Evolutionary conservation across 225 moss, liverwort and hornwort species (phyloP).

Genomic region (Bryoerythrophyllum caledonicum): DNA sequence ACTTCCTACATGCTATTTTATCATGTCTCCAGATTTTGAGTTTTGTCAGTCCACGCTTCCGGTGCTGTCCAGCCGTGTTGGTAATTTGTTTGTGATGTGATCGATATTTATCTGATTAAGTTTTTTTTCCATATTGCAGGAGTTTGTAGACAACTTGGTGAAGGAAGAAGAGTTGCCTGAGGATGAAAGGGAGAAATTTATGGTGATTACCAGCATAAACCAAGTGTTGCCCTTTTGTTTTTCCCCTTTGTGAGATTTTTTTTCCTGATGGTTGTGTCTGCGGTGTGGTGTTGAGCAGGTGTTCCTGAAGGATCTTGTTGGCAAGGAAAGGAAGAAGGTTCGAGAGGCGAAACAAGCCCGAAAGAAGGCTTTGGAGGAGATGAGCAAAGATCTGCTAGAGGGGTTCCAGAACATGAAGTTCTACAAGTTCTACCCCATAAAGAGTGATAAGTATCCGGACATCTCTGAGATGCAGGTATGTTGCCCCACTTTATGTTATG

Average conservation of each 20-base stretch:
- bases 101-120: not conserved
- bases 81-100: not conserved
- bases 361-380: constrained; percentile 71
- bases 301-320: constrained; percentile 54
- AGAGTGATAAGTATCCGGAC: constrained; percentile 75
- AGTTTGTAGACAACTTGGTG: constrained; percentile 64
- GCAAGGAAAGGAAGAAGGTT: constrained; percentile 59
- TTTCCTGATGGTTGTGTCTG: not conserved
- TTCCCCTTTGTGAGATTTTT: not conserved
- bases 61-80: not conserved
- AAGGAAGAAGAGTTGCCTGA: constrained; percentile 67
- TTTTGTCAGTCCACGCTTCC: not conserved
- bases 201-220: constrained; percentile 26
- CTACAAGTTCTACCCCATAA: constrained; percentile 83
- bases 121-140: constrained; percentile 31
- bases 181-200: constrained; percentile 69
- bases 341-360: constrained; percentile 69
- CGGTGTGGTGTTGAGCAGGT: constrained; percentile 30
- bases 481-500: not conserved
- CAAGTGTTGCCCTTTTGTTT: not conserved
- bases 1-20: not conserved
- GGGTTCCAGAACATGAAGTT: constrained; percentile 85
- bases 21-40: not conserved
- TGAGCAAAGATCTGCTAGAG: constrained; percentile 74
- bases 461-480: constrained; percentile 59